Base-by-base conservation (phyloP, 345 rosid genomes). In the Aquilaria yunnanensis region DNA sequence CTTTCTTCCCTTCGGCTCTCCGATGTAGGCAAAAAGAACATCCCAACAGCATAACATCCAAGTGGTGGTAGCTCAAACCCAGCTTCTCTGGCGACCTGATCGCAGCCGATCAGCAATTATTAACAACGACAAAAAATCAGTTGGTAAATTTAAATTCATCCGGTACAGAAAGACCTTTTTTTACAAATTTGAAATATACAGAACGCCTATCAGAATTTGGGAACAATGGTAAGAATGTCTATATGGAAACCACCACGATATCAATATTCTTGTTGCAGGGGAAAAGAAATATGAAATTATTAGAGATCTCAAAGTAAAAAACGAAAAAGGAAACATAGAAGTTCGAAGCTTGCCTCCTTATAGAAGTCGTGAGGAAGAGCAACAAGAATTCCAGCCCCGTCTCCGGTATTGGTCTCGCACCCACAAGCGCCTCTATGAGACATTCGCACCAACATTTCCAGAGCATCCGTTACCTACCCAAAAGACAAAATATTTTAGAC, bases 381-480 rank as follows among this genome's bases (percentile, higher is more conserved):
- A 14, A 91, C 93, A 14, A 95, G 94, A 74, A 95, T 85, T 12
- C 99, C 99, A 69, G 99, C 99, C 34, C 99, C 99, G 52, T 95
- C 99, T 4, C 99, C 99, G 12, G 99, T 95, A 68, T 95, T 95
- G 37, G 91, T 70, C 68, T 95, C 99, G 61, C 99, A 95, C 1
- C 99, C 99, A 72, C 99, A 95, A 59, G 99, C 99, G 9, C 99
- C 99, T 72, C 99, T 84, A 62, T 95, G 99, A 30, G 94, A 1
- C 99, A 95, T 95, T 64, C 99, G 77, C 54, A 85, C 62, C 81
- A 95, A 70, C 99, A 95, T 95, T 79, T 95, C 98, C 80, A 95
- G 23, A 41, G 98, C 92, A 83, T 95, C 99, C 56, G 91, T 74
- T 65, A 95, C 76, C 99, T 94, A 34, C 45, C 51, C 60, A 67